phyloP scores from a whole-genome alignment of 2,329 filamentous ascomycete genomes.

The Helicocarpus griseus region DNA sequence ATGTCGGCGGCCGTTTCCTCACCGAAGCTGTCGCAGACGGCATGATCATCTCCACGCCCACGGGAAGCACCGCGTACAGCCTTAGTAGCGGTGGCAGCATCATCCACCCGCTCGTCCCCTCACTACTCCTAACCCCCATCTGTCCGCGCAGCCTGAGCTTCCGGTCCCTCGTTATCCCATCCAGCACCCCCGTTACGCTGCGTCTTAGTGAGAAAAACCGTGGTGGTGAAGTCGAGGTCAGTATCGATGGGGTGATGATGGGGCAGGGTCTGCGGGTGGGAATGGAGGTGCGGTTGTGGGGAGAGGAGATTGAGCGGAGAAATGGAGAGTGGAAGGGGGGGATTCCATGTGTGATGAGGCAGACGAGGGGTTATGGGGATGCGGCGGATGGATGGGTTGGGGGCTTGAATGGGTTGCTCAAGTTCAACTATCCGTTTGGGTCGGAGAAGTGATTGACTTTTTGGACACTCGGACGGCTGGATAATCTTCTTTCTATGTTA shows the following conservation, averaged over 20 bases:
- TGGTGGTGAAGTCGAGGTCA: slow-evolving; percentile 66
- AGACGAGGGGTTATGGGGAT: slow-evolving; percentile 32
- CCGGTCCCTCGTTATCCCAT: slow-evolving; percentile 82
- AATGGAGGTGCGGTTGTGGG: slow-evolving; percentile 79
- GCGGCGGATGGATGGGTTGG: slow-evolving; percentile 92
- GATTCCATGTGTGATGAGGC: slow-evolving; percentile 82
- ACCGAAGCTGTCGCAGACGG: slow-evolving; percentile 94
- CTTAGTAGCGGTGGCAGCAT: slow-evolving; percentile 89
- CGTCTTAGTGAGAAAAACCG: slow-evolving; percentile 72
- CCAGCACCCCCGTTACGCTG: slow-evolving; percentile 47
- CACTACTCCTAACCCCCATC: slow-evolving; percentile 84
- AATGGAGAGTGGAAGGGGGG: slow-evolving; percentile 57
- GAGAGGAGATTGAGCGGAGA: slow-evolving; percentile 59
- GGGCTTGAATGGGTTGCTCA: slow-evolving; percentile 81
- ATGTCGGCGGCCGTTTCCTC: slow-evolving; percentile 76
- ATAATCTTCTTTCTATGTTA: too few species aligned
- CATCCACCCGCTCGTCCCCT: slow-evolving; percentile 83
- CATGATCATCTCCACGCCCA: slow-evolving; percentile 88
- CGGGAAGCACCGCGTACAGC: slow-evolving; percentile 89
- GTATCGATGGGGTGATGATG: slow-evolving; percentile 62
- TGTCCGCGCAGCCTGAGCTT: slow-evolving; percentile 89
- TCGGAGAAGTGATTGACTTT: slow-evolving; percentile 35
- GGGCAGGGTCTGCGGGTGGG: slow-evolving; percentile 60
- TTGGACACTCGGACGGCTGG: neutral
- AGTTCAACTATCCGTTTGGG: slow-evolving; percentile 97